Percentiles rank a stretch among this genome's conserved stretches.
Evolutionary conservation across 805 yeast species (phyloP).

Genomic region (Tetrapisispora pingtungensis): DNA sequence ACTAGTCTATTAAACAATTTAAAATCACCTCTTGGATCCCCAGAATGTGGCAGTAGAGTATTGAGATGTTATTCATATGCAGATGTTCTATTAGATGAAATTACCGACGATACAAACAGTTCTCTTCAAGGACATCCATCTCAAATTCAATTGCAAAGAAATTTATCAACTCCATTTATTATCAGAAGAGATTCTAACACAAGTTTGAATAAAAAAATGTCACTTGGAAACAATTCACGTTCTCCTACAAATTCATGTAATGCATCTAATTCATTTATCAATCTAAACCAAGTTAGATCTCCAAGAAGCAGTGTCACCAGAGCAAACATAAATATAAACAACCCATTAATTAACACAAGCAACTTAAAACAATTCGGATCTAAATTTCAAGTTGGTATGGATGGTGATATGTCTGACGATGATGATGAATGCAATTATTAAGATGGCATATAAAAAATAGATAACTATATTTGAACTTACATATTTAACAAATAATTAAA

Average conservation of each 20-base stretch:
- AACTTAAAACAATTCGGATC: background rate
- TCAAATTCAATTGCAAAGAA: conserved; percentile 6
- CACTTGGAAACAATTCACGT: conserved; percentile 10
- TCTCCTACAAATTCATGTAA: conserved; percentile 11
- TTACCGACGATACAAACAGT: conserved; percentile 1
- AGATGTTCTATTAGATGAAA: conserved; percentile 63
- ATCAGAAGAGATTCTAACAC: conserved; percentile 8
- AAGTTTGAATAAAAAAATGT: conserved; percentile 5
- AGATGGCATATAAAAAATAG: background rate
- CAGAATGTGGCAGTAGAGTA: background rate
- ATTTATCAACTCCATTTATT: conserved; percentile 17
- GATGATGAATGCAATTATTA: background rate
- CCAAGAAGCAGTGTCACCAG: conserved; percentile 2
- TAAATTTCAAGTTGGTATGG: conserved; percentile 1
- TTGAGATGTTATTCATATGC: conserved; percentile 63
- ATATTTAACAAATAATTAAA: too few species aligned
- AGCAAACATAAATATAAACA: conserved; percentile 1
- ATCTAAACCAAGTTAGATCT: background rate
- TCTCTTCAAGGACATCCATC: conserved; percentile 1
- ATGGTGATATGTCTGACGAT: background rate
- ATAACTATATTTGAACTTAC: too few species aligned
- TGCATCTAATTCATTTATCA: conserved; percentile 1
- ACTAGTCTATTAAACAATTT: background rate
- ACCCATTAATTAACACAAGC: conserved; percentile 1
- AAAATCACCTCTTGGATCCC: background rate